These are phyloP conservation scores for Botrytis fragariae DNA, from an alignment of 2,329 filamentous ascomycete genomes.

Conservation along the genomic window DNA sequence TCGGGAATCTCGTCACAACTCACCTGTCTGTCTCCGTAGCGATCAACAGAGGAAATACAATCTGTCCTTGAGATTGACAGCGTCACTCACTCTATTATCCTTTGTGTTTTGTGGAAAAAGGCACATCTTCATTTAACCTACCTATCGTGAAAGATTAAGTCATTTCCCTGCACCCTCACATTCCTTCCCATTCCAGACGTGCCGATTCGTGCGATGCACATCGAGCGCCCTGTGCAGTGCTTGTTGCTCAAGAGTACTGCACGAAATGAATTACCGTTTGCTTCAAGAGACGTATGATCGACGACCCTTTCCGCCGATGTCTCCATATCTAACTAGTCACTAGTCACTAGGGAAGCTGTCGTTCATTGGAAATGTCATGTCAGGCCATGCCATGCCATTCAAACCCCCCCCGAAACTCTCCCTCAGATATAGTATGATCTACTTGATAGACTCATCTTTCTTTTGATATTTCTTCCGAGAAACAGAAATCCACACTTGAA, in stretches of 20 bases:
- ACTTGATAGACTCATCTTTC: not conserved
- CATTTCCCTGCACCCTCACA: not conserved
- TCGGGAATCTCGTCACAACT: not conserved
- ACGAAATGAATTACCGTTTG: not conserved
- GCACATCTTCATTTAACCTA: not conserved
- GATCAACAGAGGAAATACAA: not conserved
- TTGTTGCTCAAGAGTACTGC: not conserved
- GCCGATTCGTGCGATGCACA: not conserved
- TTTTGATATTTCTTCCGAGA: not conserved
- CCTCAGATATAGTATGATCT: constrained; percentile 5
- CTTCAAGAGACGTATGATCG: constrained; percentile 14
- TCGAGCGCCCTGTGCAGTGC: constrained; percentile 8
- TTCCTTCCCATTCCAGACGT: not conserved
- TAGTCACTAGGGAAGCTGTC: not conserved
- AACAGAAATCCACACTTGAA: not conserved
- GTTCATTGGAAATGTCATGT: not conserved
- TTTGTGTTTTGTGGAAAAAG: not conserved
- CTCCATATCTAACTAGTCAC: not conserved
- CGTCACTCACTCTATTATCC: not conserved
- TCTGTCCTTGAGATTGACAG: not conserved
- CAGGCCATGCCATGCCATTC: not conserved
- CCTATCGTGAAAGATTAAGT: not conserved
- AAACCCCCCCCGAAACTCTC: not conserved
- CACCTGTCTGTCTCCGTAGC: not conserved
- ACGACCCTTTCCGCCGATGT: constrained; percentile 7